Percentiles rank a stretch among this genome's conserved stretches.
Conservation (phyloP, 129 eudicot genomes). For the Solidago caesia region DNA sequence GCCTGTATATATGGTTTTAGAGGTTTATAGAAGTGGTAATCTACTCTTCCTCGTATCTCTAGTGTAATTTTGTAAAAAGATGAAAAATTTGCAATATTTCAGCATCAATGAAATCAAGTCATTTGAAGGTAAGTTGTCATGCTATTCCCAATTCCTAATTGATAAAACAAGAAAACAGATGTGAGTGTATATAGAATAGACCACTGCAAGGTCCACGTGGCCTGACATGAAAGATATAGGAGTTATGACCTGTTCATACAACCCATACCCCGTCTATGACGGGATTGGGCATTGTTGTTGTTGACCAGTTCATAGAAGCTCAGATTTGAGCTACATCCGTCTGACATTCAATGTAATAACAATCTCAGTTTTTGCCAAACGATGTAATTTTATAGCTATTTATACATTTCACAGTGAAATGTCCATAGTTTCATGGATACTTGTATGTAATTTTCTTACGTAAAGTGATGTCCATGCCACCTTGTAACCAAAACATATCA, state of each 20-base stretch:
- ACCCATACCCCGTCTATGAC: too few relatives aligned
- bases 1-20: slow-evolving; percentile 9
- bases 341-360: too few relatives aligned
- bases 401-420: too few relatives aligned
- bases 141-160: not conserved
- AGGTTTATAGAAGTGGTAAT: slow-evolving; percentile 9
- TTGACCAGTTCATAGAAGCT: too few relatives aligned
- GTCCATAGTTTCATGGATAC: too few relatives aligned
- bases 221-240: not conserved
- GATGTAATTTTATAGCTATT: too few relatives aligned
- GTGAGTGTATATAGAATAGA: not conserved
- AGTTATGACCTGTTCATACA: not conserved
- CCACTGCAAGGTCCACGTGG: not conserved
- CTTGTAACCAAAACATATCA: not conserved
- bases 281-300: too few relatives aligned
- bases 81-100: slow-evolving; percentile 1
- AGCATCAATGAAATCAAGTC: not conserved
- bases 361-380: too few relatives aligned
- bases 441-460: not conserved
- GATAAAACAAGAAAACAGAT: not conserved
- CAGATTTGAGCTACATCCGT: too few relatives aligned
- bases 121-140: not conserved
- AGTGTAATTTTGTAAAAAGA: not conserved
- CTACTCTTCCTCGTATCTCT: not conserved
- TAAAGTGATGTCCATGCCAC: not conserved